Evolutionary conservation across 306 rosid genomes (phyloP), one percentile per base, ranked within the genome.

Genomic region (Astragalus membranaceus): DNA sequence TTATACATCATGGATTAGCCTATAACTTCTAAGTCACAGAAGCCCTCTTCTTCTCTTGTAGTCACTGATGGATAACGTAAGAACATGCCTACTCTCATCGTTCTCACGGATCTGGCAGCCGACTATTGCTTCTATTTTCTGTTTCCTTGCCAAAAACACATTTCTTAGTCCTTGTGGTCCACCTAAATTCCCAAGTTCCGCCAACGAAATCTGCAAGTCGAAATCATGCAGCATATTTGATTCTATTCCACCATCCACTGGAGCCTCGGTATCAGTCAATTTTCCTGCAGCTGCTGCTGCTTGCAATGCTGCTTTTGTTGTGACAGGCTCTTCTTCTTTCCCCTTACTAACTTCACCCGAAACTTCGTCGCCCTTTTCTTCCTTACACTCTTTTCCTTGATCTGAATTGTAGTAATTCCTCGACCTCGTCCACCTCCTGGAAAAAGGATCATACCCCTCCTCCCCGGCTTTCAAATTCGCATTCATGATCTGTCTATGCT

Each of bases 31-130:
- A 4, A 82, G 79, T 79, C 76, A 87, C 14, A 85, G 83, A 47
- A 88, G 88, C 36, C 93, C 91, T 80, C 87, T 80, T 67, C 88
- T 82, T 78, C 87, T 84, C 86, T 82, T 86, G 75, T 88, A 86
- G 57, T 88, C 95, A 50, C 85, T 78, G 49, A 88, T 76, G 1
- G 89, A 33, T 75, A 86, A 71, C 15, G 89, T 75, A 42, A 67
- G 75, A 59, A 56, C 73, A 76, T 84, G 89, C 67, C 75, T 70
- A 75, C 62, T 84, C 16, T 83, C 86, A 7, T 84, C 87, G 13
- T 75, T 81, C 69, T 83, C 80, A 10, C 65, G 57, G 5, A 84
- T 84, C 67, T 29, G 29, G 74, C 78, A 70, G 30, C 95, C 95
- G 13, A 86, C 78, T 1, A 75, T 78, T 32, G 86, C 91, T 88